Conservation (phyloP, 108 stramenopile genomes). For the Asterionellopsis glacialis region DNA sequence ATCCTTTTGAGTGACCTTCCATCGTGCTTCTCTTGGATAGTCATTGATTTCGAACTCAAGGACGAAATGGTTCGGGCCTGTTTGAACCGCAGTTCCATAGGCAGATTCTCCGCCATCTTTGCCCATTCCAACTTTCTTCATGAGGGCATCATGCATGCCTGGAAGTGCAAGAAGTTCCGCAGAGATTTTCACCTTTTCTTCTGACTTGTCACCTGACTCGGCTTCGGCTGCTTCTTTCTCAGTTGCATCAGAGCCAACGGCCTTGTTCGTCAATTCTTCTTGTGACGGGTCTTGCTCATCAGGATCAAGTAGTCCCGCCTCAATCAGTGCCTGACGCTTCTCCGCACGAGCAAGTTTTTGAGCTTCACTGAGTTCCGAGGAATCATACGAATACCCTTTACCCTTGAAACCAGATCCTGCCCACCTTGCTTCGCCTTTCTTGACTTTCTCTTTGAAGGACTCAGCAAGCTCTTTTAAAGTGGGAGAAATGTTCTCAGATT, state of each 20-base stretch:
- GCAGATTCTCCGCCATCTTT: slow-evolving; percentile 23
- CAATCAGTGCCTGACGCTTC: slow-evolving; percentile 87
- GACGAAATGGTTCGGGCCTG: slow-evolving; percentile 68
- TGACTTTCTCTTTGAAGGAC: slow-evolving; percentile 88
- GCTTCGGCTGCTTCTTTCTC: slow-evolving; percentile 28
- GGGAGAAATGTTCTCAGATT: slow-evolving; percentile 80
- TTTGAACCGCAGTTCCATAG: slow-evolving; percentile 31
- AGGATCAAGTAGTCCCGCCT: slow-evolving; percentile 81
- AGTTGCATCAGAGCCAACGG: slow-evolving; percentile 8
- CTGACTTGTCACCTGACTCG: background rate
- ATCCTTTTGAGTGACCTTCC: slow-evolving; percentile 87
- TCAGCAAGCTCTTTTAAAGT: slow-evolving; percentile 87
- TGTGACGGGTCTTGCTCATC: slow-evolving; percentile 61
- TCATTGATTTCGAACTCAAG: slow-evolving; percentile 93
- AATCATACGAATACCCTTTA: slow-evolving; percentile 95
- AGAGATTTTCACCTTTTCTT: slow-evolving; percentile 18
- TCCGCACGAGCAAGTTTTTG: slow-evolving; percentile 85
- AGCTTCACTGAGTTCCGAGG: slow-evolving; percentile 90
- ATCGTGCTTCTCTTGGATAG: slow-evolving; percentile 86
- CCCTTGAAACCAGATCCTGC: slow-evolving; percentile 94
- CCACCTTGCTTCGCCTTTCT: slow-evolving; percentile 88
- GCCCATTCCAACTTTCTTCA: slow-evolving; percentile 68
- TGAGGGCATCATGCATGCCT: slow-evolving; percentile 80
- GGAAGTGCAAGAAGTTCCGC: slow-evolving; percentile 79
- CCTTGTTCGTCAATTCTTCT: slow-evolving; percentile 16